phyloP scores from a whole-genome alignment of 83 land plant species.

The Larix sibirica region DNA sequence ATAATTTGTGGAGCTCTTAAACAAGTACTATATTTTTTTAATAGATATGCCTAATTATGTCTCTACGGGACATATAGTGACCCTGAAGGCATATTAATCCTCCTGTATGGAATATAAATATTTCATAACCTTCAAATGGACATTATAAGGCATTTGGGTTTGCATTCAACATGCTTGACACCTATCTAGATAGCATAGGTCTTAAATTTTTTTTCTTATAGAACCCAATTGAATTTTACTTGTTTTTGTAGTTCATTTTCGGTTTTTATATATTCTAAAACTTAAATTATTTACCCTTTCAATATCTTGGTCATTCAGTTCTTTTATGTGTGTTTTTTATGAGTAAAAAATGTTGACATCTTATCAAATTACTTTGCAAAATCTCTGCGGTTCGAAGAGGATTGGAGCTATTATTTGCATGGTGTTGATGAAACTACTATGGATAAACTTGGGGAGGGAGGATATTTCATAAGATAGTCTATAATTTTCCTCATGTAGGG shows the following conservation, averaged over 20 bases:
- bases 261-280: too few relatives aligned
- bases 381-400: not conserved
- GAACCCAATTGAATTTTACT: too few relatives aligned
- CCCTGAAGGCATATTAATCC: too few relatives aligned
- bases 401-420: constrained; percentile 19
- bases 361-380: constrained; percentile 25
- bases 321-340: not conserved
- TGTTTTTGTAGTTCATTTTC: too few relatives aligned
- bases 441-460: not conserved
- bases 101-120: too few relatives aligned
- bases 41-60: too few relatives aligned
- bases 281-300: too few relatives aligned
- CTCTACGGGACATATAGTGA: too few relatives aligned
- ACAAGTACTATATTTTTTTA: too few relatives aligned
- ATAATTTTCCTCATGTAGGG: constrained; percentile 12
- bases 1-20: too few relatives aligned
- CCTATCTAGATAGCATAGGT: constrained; percentile 41
- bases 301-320: too few relatives aligned
- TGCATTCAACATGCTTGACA: constrained; percentile 38
- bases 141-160: constrained; percentile 19
- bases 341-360: constrained; percentile 15
- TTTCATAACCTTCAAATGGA: too few relatives aligned
- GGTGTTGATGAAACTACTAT: constrained; percentile 10
- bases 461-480: constrained; percentile 15
- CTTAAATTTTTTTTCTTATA: not conserved